A percentile compares a stretch with the other conserved stretches of the same genome.
phyloP scores from a whole-genome alignment of 2,329 filamentous ascomycete species.

The Sphaceloma murrayae region DNA sequence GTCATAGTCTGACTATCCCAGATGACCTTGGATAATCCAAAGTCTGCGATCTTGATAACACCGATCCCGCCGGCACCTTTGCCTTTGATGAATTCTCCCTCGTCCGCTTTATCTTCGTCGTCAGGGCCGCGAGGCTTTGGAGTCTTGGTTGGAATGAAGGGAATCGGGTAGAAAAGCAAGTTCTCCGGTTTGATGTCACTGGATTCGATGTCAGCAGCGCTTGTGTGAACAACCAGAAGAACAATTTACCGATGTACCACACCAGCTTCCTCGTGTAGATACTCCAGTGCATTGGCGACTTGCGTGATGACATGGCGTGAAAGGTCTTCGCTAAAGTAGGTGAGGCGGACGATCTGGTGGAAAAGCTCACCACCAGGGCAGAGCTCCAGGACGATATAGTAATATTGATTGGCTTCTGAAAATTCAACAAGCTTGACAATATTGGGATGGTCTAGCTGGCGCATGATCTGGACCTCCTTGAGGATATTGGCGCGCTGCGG shows the following conservation, averaged over 20 bases:
- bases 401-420: conserved; percentile 86
- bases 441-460: conserved; percentile 89
- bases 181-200: conserved; percentile 99
- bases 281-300: conserved; percentile 88
- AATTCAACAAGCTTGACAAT: conserved; percentile 92
- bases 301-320: conserved; percentile 90
- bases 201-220: conserved; percentile 30
- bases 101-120: conserved; percentile 94
- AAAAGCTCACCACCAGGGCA: conserved; percentile 94
- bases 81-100: conserved; percentile 82
- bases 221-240: background rate
- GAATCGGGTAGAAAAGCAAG: conserved; percentile 80
- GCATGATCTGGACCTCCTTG: conserved; percentile 99
- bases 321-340: conserved; percentile 94
- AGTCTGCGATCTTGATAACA: conserved; percentile 93
- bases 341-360: conserved; percentile 95
- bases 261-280: conserved; percentile 86
- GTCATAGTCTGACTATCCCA: conserved; percentile 99
- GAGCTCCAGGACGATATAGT: conserved; percentile 93
- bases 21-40: conserved; percentile 92
- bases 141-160: conserved; percentile 67
- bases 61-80: conserved; percentile 84
- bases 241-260: conserved; percentile 83
- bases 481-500: conserved; percentile 85
- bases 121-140: conserved; percentile 75